Base-by-base conservation (phyloP, 768 basidiomycete species). In the Suillus spraguei region DNA sequence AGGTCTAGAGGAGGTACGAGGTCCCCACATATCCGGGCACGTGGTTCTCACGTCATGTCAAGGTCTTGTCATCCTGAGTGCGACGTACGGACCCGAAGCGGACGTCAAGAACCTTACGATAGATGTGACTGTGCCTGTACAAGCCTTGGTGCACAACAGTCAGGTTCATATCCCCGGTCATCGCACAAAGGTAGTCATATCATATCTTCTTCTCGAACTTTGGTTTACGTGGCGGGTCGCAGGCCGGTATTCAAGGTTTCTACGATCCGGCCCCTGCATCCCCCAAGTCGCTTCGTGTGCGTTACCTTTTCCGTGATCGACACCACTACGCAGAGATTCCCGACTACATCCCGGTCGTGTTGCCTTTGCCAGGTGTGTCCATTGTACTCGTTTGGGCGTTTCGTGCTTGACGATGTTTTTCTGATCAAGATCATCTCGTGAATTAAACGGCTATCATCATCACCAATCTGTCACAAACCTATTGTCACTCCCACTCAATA, bases 241-340 rank as follows among this genome's bases (percentile, higher is more conserved):
- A 91, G 91, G 79, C 87, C 63, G 84, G 86, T 33, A 80, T 97
- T 46, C 88, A 92, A 70, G 94, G 94, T n/a, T 95, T 97, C 79
- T 88, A 85, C 71, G 94, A 97, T 77, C 91, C 92, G 62, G 87
- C 88, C 20, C 88, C 91, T 16, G 86, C 86, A n/a, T 80, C 83
- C 61, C 76, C 82, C 55, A 95, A 96, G 78, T 79, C 79, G 6
- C 77, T 95, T 59, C 81, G 86, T 36, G 80, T 96, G 44, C 85
- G 86, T 52, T 96, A 96, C 76, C 76, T 83, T 54, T 97, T 96
- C 81, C 82, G 84, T 69, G 87, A 86, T 47, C 83, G 83, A 63
- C 69, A 78, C 75, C 94, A 96, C 72, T 91, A 87, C 70, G 86
- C 88, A 72, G 92, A 94, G 71, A 86, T 90, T 61, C 83, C 88